Base-by-base conservation (phyloP, 78 protist genomes). In the Reticulomyxa filosa region DNA sequence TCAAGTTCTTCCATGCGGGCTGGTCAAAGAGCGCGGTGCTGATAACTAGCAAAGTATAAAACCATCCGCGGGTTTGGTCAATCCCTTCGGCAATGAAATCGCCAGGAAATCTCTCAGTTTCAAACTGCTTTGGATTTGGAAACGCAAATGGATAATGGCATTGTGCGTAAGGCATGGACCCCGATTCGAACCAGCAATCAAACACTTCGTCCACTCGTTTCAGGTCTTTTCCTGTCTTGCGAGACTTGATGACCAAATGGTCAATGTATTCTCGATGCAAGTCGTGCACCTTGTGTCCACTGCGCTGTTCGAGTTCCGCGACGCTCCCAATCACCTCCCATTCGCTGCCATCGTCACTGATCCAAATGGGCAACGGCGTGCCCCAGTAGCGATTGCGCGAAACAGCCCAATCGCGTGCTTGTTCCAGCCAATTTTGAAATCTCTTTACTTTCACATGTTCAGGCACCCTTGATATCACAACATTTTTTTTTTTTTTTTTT, bases 101-200 rank as follows among this genome's bases (percentile, higher is more conserved):
- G 37, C 96, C 99, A 23, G 99, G 99, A 96, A 94, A 94, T 42
- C 50, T 33, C 37, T 56, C 13, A n/a, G n/a, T n/a, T n/a, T n/a
- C n/a, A n/a, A n/a, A n/a, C n/a, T n/a, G n/a, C n/a, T n/a, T n/a
- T n/a, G n/a, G n/a, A n/a, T 13, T 17, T 13, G 22, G 56, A 4
- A 56, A 33, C 65, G 34, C 65, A 17, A 59, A 59, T 27, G 65
- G 65, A 46, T 59, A 59, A 10, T 59, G 65, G 38, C 10, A 26
- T 78, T 89, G 93, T 33, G 95, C 99, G 69, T 90, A 92, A 50
- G 98, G 98, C 98, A 96, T 96, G 38, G 64, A 25, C 52, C 99
- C 99, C 11, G 83, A 65, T 83, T 97, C 99, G 76, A 97, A 97
- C 99, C 99, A 97, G 85, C 99, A 94, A 84, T 97, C 99, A 67